Evolutionary conservation across 1,139 yeast genomes (phyloP), one percentile per base, ranked within the genome.

Genomic region (Candida dubliniensis): DNA sequence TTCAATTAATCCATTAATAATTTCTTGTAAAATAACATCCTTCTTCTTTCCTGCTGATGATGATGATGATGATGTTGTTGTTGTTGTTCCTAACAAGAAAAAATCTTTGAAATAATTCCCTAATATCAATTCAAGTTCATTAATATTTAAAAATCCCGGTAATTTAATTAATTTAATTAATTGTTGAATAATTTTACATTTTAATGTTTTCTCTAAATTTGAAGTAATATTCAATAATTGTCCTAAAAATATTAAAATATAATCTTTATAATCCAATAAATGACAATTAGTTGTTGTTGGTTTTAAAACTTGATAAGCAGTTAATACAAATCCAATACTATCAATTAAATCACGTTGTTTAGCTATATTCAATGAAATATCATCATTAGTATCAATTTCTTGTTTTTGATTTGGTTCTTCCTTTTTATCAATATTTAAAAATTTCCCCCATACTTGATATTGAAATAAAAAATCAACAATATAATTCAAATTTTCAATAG

Each of bases 141-240:
- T 78, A 1, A 57, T 54, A 9, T 62, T 63, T 37, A 87, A 63
- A 49, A 78, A 81, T 1, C 63, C 64, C 2, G 65, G 60, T 52
- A 84, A 65, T 31, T 67, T 67, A 23, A 79, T 65, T 42, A 86
- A 57, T 47, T 79, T 78, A 1, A 80, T 71, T 45, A 67, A 72
- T 43, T 86, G 88, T 41, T 79, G 79, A 31, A 87, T 71, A 0
- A 91, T 79, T 40, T 84, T 67, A 36, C 85, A 75, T 55, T 90
- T 77, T 43, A 90, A 70, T 0, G 89, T 77, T 24, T 82, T 81
- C 54, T 87, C 96, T 31, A 79, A 64, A 42, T 73, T 73, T 0
- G 95, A 81, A 0, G 88, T 74, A 0, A 84, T 76, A 61, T 84
- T 80, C 43, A 90, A 71, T 3, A 87, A 71, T 58, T 80, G 85